Base-by-base conservation (phyloP, 2,329 filamentous ascomycete species). In the Amesomyces nigricolor region DNA sequence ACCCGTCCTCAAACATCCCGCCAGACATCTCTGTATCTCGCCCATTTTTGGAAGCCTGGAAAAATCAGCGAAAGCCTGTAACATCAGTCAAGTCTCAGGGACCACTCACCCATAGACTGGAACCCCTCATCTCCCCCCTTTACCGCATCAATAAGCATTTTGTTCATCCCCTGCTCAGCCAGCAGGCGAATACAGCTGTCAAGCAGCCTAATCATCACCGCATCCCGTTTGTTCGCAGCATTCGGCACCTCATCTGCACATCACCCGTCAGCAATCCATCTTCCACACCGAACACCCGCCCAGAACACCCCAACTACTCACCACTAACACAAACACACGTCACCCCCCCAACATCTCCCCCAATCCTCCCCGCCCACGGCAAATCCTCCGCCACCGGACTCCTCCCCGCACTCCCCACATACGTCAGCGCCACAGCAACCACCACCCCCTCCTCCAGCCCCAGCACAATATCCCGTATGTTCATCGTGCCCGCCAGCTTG, bases 301-400 rank as follows among this genome's bases (percentile, higher is more conserved):
- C 5, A 40, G n/a, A 26, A 35, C 48, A 44, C 22, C 22, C 22
- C 22, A 26, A 26, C 22, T 11, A 73, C 77, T 58, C 66, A 81
- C 81, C 77, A 64, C 72, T 70, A 59, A 83, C 76, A 67, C 78
- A 83, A 51, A 84, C 78, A 66, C 81, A 85, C n/a, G 80, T 77
- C 37, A 82, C 75, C 26, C 81, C 81, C 45, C 81, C 81, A 42
- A 81, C 75, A 56, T 78, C 72, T 43, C 68, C 65, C 10, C 75
- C 77, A 54, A 83, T 75, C 2, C 68, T 72, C 42, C 69, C 68
- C 6, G 79, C 74, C 81, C 81, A 85, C 1, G 80, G 80, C 9
- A 84, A 67, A 60, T 83, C 79, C 5, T 72, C 70, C 9, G 73
- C 72, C 16, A 74, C 71, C 1, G 72, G 72, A 47, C 6, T 26